Base-by-base conservation (phyloP, 352 stramenopile genomes). In the Elongisporangium senticosum region DNA sequence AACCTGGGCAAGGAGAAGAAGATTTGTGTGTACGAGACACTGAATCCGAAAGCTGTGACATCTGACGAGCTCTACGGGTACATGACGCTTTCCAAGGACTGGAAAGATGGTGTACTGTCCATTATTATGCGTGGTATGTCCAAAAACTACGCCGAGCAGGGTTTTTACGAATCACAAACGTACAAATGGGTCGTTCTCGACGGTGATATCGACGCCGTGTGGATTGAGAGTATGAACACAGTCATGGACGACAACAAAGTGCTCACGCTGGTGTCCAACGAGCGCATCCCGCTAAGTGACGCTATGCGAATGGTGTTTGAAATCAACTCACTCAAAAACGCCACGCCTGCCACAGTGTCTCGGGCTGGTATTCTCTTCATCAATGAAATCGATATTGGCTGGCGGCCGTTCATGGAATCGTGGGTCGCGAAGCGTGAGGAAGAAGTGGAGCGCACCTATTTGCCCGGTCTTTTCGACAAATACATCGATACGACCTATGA, bases 201-300 rank as follows among this genome's bases (percentile, higher is more conserved):
- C 26, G 87, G 87, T 13, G 87, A 96, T 64, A 95, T 96, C 49
- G 87, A 96, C 60, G 86, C 87, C 2, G 83, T 95, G 26, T 96
- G 87, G 87, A 96, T 96, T 49, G 87, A 96, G 55, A 87, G 69
- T 2, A 98, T 99, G 95, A 99, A 99, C 72, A 98, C 90, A 0
- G 96, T 98, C 64, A 98, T 98, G 95, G 95, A 98, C 59, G 95
- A 98, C 58, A 98, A 98, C 71, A 97, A 97, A 51, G 89, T 98
- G 55, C 74, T 98, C 1, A 98, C 95, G 8, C 73, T 98, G 0
- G 87, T 95, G 47, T 94, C 83, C 14, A 96, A 96, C 51, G 87
- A 96, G 58, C 80, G 87, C 3, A 96, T 95, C 17, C 86, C 87
- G 2, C 52, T 95, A 26, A 95, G 83, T 26, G 65, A 71, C 20